Conservation (phyloP, 306 rosid genomes). For the Begonia peltatifolia region DNA sequence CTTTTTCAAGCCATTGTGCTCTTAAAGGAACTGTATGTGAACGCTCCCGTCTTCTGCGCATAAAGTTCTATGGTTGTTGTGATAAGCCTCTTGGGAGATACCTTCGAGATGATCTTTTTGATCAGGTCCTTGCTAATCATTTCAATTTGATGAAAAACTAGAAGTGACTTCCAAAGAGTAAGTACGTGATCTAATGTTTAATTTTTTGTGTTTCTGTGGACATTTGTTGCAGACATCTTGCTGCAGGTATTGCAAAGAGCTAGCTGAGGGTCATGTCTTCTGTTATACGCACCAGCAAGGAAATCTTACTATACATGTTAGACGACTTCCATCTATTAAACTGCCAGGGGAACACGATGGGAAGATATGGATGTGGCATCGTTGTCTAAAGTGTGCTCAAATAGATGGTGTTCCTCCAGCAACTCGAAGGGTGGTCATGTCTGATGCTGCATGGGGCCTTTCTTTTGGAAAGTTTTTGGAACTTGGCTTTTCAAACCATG, state of each 20-base stretch:
- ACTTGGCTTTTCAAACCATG: constrained; percentile 95
- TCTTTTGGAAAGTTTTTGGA: constrained; percentile 99
- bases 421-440: constrained; percentile 87
- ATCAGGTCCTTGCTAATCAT: constrained; percentile 30
- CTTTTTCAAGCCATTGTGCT: constrained; percentile 84
- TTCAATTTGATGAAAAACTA: constrained; percentile 1
- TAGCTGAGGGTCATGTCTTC: constrained; percentile 57
- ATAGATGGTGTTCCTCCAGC: constrained; percentile 95
- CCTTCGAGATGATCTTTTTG: constrained; percentile 78
- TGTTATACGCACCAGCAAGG: constrained; percentile 91
- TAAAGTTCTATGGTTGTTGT: constrained; percentile 77
- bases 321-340: constrained; percentile 60
- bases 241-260: constrained; percentile 75
- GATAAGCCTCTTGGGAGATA: constrained; percentile 98
- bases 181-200: neutral
- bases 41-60: constrained; percentile 78
- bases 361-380: constrained; percentile 99
- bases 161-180: neutral
- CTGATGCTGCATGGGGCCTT: constrained; percentile 99
- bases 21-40: constrained; percentile 72
- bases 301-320: constrained; percentile 85
- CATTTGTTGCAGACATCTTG: constrained; percentile 31
- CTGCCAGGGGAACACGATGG: constrained; percentile 88
- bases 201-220: constrained; percentile 9
- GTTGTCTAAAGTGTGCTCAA: constrained; percentile 73